Percentiles rank a stretch among this genome's conserved stretches.
Evolutionary conservation across 176 grass and related monocot species (phyloP).

Genomic region (Thalia dealbata): DNA sequence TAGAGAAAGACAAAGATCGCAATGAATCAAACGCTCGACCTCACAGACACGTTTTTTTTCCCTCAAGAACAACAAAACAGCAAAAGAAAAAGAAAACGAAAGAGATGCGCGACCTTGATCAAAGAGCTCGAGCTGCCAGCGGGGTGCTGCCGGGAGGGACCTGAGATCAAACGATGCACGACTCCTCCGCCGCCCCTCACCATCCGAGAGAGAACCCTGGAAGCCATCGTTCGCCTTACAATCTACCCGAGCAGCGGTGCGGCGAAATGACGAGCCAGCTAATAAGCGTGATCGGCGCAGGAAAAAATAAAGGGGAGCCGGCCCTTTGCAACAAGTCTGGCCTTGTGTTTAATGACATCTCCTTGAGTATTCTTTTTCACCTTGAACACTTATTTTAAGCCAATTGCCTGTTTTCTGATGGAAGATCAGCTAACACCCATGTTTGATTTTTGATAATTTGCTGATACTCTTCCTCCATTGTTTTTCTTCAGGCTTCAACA

Average conservation of each 20-base stretch:
- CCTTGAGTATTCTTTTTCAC: too few relatives aligned
- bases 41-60: too few relatives aligned
- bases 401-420: too few relatives aligned
- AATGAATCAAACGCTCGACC: background rate
- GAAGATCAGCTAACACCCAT: too few relatives aligned
- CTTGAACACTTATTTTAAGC: too few relatives aligned
- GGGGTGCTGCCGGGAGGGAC: background rate
- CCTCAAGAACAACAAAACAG: background rate
- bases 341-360: too few relatives aligned
- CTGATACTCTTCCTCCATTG: too few relatives aligned
- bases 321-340: too few relatives aligned
- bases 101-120: background rate
- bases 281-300: background rate
- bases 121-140: background rate
- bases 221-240: background rate
- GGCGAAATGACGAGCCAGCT: too few relatives aligned
- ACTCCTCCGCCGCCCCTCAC: background rate
- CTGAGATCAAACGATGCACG: background rate
- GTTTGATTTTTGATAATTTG: too few relatives aligned
- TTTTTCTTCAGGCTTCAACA: too few relatives aligned
- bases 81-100: background rate
- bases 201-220: conserved; percentile 5
- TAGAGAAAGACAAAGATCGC: background rate
- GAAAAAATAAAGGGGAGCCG: background rate
- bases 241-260: background rate